Evolutionary conservation across 2,329 filamentous ascomycete species (phyloP).

Genomic region (Botrytis pseudocinerea): DNA sequence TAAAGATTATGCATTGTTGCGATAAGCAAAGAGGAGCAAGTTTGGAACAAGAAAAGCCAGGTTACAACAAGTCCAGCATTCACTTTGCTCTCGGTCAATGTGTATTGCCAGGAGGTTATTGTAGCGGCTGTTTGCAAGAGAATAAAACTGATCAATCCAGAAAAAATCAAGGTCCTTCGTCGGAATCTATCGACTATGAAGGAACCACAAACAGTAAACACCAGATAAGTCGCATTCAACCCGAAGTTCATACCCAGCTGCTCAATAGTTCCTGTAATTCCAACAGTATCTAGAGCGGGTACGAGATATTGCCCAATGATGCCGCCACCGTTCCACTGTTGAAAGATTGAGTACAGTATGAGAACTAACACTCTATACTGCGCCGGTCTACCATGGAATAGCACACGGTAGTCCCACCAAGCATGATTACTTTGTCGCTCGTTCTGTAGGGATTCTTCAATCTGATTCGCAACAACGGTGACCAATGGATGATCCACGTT

Average conservation of each 20-base stretch:
- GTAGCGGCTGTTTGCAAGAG: slow-evolving; percentile 48
- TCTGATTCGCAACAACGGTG: slow-evolving; percentile 35
- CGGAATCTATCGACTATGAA: slow-evolving; percentile 32
- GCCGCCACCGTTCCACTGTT: slow-evolving; percentile 36
- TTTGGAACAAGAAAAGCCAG: slow-evolving; percentile 52
- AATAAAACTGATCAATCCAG: slow-evolving; percentile 47
- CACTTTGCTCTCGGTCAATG: slow-evolving; percentile 30
- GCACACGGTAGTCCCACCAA: slow-evolving; percentile 50
- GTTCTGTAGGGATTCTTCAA: slow-evolving; percentile 37
- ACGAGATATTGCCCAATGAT: slow-evolving; percentile 36
- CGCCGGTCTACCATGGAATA: slow-evolving; percentile 46
- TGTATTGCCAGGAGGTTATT: slow-evolving; percentile 51
- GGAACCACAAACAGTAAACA: slow-evolving; percentile 31
- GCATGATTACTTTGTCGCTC: slow-evolving; percentile 33
- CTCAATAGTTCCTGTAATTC: slow-evolving; percentile 27
- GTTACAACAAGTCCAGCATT: slow-evolving; percentile 47
- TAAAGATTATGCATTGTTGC: slow-evolving; percentile 44
- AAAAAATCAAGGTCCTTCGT: slow-evolving; percentile 47
- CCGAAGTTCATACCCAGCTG: slow-evolving; percentile 34
- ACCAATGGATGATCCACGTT: slow-evolving; percentile 31
- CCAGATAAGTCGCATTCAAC: slow-evolving; percentile 28
- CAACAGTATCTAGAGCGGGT: slow-evolving; percentile 32
- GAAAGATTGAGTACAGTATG: slow-evolving; percentile 45
- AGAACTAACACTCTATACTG: slow-evolving; percentile 48
- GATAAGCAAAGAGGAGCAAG: slow-evolving; percentile 48